Evolutionary conservation across 257 asterid species (phyloP), one percentile per base, ranked within the genome.

Genomic region (Coffea eugenioides): DNA sequence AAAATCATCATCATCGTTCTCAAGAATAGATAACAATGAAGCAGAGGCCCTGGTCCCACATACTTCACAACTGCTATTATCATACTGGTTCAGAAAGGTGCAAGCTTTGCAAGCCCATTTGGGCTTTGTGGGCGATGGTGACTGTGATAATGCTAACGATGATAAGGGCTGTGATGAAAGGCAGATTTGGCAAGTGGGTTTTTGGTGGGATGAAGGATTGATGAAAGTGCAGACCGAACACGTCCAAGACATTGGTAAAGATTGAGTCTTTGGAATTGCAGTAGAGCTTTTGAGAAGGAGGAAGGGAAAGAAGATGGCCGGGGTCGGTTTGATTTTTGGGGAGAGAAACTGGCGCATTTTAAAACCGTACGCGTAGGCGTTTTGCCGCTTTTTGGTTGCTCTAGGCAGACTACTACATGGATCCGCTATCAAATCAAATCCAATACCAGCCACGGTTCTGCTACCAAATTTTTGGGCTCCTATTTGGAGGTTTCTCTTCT

Each of bases 151-250:
- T 2, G 43, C 27, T 43, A 23, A 51, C 3, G 74, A 66, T 18
- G 81, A 76, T 23, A 77, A 71, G 61, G 87, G 81, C n/a, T 72
- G 90, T 34, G 86, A n/a, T 45, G 97, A 77, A 75, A 80, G 86
- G 77, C 98, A 95, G 81, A 93, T 82, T 88, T 87, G 85, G 87
- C 99, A 95, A 81, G 71, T 68, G 31, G 89, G 87, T 69, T 66
- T 90, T 51, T 88, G 91, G 34, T 69, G 66, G 36, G 92, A 77
- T 31, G 94, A 83, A 15, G 97, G 91, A 85, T 95, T 95, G 83
- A 88, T 81, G 94, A 90, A 95, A 18, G 99, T 95, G 94, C 99
- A 95, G 61, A 66, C 83, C 79, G 95, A 79, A 82, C 99, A 95
- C 7, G 95, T 4, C 99, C 99, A 95, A 65, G 98, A 90, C 94